Conservation (phyloP, 2,329 filamentous ascomycete genomes). For the Verticillium nonalfalfae region DNA sequence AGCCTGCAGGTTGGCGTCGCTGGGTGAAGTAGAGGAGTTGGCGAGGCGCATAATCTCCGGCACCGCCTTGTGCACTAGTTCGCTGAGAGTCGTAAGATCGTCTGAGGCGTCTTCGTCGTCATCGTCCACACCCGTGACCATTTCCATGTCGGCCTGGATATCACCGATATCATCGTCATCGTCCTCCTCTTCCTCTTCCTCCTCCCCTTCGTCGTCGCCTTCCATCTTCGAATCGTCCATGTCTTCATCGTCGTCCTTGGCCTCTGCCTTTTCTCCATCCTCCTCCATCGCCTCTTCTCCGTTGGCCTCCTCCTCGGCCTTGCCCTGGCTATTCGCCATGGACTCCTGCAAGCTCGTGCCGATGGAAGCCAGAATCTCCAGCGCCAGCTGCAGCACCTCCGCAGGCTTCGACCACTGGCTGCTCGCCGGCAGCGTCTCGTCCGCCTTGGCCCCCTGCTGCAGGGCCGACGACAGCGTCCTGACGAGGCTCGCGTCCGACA, state of each 20-base stretch:
- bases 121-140: constrained; percentile 55
- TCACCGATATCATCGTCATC: constrained; percentile 36
- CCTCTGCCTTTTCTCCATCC: constrained; percentile 15
- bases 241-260: constrained; percentile 27
- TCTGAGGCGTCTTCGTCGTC: constrained; percentile 46
- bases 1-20: constrained; percentile 39
- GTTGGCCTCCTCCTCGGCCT: constrained; percentile 28
- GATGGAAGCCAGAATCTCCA: constrained; percentile 60
- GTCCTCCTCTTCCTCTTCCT: constrained; percentile 35
- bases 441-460: constrained; percentile 19
- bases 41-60: constrained; percentile 43
- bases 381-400: constrained; percentile 45
- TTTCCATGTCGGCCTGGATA: constrained; percentile 47
- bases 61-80: constrained; percentile 36
- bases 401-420: constrained; percentile 30
- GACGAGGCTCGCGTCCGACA: constrained; percentile 44
- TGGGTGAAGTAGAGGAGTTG: constrained; percentile 29
- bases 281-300: constrained; percentile 32
- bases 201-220: constrained; percentile 21
- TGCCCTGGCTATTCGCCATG: constrained; percentile 28
- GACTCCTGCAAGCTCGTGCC: constrained; percentile 51
- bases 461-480: constrained; percentile 34
- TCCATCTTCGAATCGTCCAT: constrained; percentile 27
- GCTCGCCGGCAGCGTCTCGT: constrained; percentile 18
- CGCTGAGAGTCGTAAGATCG: constrained; percentile 47